Percentiles rank a stretch among this genome's conserved stretches.
These are phyloP conservation scores for Sarocladium strictum DNA, from an alignment of 2,329 filamentous ascomycete genomes.

Conservation along the genomic window DNA sequence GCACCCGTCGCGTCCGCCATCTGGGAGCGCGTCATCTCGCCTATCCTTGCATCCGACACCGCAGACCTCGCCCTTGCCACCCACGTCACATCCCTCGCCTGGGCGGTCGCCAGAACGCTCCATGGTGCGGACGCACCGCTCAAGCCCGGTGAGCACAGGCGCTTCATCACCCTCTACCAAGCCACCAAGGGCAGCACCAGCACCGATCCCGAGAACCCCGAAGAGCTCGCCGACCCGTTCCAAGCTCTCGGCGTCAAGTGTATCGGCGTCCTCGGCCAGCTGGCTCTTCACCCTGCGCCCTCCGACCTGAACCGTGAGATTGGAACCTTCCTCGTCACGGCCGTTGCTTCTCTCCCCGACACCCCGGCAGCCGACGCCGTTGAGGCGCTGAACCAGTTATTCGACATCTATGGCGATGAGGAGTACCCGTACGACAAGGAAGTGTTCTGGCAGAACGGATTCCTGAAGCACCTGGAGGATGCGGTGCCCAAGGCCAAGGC, in stretches of 20 bases:
- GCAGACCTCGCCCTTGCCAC: slow-evolving; percentile 57
- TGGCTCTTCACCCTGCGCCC: slow-evolving; percentile 51
- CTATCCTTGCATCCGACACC: slow-evolving; percentile 54
- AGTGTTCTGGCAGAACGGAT: slow-evolving; percentile 59
- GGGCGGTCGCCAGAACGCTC: slow-evolving; percentile 56
- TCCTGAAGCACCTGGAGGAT: slow-evolving; percentile 53
- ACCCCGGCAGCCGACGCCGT: slow-evolving; percentile 52
- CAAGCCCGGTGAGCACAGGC: slow-evolving; percentile 48
- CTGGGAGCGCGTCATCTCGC: slow-evolving; percentile 51
- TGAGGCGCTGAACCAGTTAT: slow-evolving; percentile 60
- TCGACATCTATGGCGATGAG: slow-evolving; percentile 62
- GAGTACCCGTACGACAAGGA: slow-evolving; percentile 49
- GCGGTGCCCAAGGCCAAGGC: slow-evolving; percentile 46
- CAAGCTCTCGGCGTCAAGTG: slow-evolving; percentile 60
- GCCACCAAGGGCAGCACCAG: slow-evolving; percentile 39
- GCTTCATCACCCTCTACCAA: slow-evolving; percentile 61
- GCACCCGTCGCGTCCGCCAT: slow-evolving; percentile 44
- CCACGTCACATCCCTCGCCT: slow-evolving; percentile 58
- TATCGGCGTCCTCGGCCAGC: slow-evolving; percentile 58
- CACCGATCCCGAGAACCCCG: slow-evolving; percentile 18
- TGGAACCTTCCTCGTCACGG: slow-evolving; percentile 54
- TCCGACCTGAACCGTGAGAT: slow-evolving; percentile 53
- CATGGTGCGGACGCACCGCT: slow-evolving; percentile 40
- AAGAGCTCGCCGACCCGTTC: slow-evolving; percentile 44
- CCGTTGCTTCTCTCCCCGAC: slow-evolving; percentile 45